phyloP scores from a whole-genome alignment of 1,284 basidiomycete genomes.

The Fomes fomentarius region DNA sequence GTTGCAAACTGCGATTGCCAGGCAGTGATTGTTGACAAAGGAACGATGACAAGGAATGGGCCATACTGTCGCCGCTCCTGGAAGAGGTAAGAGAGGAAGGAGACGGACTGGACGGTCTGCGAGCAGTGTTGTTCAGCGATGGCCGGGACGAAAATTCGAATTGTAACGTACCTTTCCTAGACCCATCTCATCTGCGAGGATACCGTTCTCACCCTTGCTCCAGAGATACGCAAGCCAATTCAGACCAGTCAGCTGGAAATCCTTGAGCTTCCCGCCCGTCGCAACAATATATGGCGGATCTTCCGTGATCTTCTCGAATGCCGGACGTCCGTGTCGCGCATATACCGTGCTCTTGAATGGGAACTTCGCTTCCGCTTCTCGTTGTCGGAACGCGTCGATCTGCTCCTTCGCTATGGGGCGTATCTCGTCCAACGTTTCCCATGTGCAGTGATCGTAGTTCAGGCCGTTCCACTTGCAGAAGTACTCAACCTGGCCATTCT shows the following conservation, averaged over 20 bases:
- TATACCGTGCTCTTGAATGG: slow-evolving; percentile 87
- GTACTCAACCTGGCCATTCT: slow-evolving; percentile 80
- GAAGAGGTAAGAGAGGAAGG: slow-evolving; percentile 95
- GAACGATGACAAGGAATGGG: slow-evolving; percentile 97
- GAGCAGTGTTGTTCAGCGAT: too few species aligned
- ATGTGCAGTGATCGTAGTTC: slow-evolving; percentile 95
- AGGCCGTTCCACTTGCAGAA: slow-evolving; percentile 98
- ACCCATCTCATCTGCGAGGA: slow-evolving; percentile 99
- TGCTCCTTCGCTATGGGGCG: slow-evolving; percentile 73
- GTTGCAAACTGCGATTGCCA: slow-evolving; percentile 96
- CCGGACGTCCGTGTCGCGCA: slow-evolving; percentile 71
- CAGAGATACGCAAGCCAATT: slow-evolving; percentile 99
- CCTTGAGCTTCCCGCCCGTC: slow-evolving; percentile 89
- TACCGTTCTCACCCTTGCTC: slow-evolving; percentile 95
- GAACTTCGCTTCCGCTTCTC: slow-evolving; percentile 81
- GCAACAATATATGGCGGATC: slow-evolving; percentile 87
- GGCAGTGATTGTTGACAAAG: slow-evolving; percentile 96
- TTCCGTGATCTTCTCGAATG: slow-evolving; percentile 85
- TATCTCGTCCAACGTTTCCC: slow-evolving; percentile 89
- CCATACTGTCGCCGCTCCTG: slow-evolving; percentile 94
- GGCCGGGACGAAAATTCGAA: too few species aligned
- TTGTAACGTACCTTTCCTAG: slow-evolving; percentile 79
- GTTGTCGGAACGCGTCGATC: slow-evolving; percentile 80
- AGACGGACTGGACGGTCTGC: slow-evolving; percentile 94
- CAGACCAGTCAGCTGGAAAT: slow-evolving; percentile 97